phyloP scores from a whole-genome alignment of 192 early-diverging fungal genomes.

The Mortierella claussenii region DNA sequence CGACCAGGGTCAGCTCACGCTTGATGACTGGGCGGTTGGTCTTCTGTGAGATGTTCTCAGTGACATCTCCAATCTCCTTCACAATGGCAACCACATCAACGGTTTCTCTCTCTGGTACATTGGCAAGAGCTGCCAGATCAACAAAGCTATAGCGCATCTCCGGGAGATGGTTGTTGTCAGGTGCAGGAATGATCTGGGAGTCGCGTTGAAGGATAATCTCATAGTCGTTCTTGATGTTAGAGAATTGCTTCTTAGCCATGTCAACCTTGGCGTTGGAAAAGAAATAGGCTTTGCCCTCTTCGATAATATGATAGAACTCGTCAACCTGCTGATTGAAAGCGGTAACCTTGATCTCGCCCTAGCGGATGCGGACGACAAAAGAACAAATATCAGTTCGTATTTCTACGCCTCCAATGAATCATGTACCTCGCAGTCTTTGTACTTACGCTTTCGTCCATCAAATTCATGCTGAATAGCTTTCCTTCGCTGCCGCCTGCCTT shows the following conservation, averaged over 20 bases:
- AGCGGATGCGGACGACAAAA: background rate
- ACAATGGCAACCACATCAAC: constrained; percentile 88
- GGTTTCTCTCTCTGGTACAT: constrained; percentile 73
- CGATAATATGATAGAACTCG: constrained; percentile 77
- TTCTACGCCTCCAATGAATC: background rate
- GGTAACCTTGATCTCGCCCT: constrained; percentile 96
- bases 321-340: constrained; percentile 92
- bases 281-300: constrained; percentile 85
- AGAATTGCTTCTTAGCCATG: constrained; percentile 87
- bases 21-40: constrained; percentile 74
- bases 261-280: constrained; percentile 84
- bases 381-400: background rate
- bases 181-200: constrained; percentile 68
- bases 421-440: background rate
- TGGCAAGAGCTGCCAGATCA: constrained; percentile 69
- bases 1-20: constrained; percentile 85
- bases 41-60: constrained; percentile 71
- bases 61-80: constrained; percentile 63
- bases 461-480: constrained; percentile 87
- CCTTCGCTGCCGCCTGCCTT: constrained; percentile 80
- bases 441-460: constrained; percentile 88
- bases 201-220: constrained; percentile 85
- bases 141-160: constrained; percentile 74
- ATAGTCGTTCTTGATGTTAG: constrained; percentile 88
- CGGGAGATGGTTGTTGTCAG: constrained; percentile 62